Conservation (phyloP, 257 asterid genomes). For the Leptodermis oblonga region DNA sequence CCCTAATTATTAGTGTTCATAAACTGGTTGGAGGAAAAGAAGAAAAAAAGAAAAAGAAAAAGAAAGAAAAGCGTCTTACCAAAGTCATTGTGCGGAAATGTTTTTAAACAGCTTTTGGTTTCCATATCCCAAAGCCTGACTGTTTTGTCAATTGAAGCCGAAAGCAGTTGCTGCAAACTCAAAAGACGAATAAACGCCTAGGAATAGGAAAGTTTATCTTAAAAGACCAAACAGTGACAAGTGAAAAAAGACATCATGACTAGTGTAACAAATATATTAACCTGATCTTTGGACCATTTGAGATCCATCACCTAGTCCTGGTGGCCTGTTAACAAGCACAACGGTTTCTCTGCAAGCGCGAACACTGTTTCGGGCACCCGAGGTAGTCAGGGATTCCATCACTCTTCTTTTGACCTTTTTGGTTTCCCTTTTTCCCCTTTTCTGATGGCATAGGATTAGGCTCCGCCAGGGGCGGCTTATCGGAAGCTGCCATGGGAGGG, state of each 20-base stretch:
- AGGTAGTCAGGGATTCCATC: slow-evolving; percentile 61
- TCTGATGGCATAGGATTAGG: slow-evolving; percentile 44
- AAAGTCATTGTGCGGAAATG: slow-evolving; percentile 52
- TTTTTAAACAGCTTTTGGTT: slow-evolving; percentile 39
- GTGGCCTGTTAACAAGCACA: slow-evolving; percentile 73
- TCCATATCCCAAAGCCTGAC: slow-evolving; percentile 55
- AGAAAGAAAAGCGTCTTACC: slow-evolving; percentile 26
- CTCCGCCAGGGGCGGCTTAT: slow-evolving; percentile 56
- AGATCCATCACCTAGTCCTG: slow-evolving; percentile 79
- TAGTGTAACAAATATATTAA: slow-evolving; percentile 24
- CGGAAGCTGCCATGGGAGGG: slow-evolving; percentile 43
- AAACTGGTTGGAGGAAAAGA: no score
- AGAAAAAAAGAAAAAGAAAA: neutral
- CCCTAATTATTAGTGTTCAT: neutral
- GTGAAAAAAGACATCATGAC: neutral
- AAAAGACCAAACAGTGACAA: no score
- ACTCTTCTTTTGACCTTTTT: slow-evolving; percentile 42
- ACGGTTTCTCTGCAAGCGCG: slow-evolving; percentile 80
- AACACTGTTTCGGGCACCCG: slow-evolving; percentile 73
- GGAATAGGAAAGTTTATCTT: neutral
- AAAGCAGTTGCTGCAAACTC: slow-evolving; percentile 36
- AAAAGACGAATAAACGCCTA: neutral
- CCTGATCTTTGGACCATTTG: slow-evolving; percentile 89
- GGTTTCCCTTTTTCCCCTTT: slow-evolving; percentile 46
- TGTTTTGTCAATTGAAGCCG: slow-evolving; percentile 58